Evolutionary conservation across 75 land plant genomes (phyloP).

Genomic region (Selaginella tamariscina): DNA sequence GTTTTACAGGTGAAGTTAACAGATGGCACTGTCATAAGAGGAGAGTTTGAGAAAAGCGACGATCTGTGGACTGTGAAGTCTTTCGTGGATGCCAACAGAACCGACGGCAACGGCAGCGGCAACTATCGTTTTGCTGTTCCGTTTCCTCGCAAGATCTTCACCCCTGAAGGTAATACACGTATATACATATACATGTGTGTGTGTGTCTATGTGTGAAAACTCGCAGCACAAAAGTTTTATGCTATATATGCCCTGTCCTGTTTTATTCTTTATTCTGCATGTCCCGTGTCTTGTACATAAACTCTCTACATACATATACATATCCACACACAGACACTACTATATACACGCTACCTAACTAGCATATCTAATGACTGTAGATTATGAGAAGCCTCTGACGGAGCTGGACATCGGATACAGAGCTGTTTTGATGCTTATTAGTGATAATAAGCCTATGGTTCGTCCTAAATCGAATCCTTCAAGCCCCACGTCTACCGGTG

Average conservation of each 20-base stretch:
- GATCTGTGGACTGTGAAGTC: constrained; percentile 41
- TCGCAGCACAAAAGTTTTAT: no score
- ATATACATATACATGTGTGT: no score
- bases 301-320: no score
- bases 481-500: constrained; percentile 1
- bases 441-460: neutral
- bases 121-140: constrained; percentile 66
- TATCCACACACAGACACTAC: no score
- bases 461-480: constrained; percentile 1
- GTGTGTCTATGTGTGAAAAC: no score
- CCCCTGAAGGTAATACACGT: constrained; percentile 62
- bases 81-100: constrained; percentile 41
- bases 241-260: no score
- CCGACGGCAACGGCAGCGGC: constrained; percentile 22
- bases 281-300: no score
- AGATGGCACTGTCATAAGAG: constrained; percentile 49
- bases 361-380: no score
- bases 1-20: constrained; percentile 62
- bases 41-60: constrained; percentile 37
- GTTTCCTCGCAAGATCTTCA: constrained; percentile 67
- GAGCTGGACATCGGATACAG: neutral
- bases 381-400: constrained; percentile 3
- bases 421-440: neutral
- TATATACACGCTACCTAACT: no score
- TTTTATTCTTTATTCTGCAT: no score